A percentile compares a stretch with the other conserved stretches of the same genome.
phyloP scores from a whole-genome alignment of 805 yeast species.

The Starmerella geochares region DNA sequence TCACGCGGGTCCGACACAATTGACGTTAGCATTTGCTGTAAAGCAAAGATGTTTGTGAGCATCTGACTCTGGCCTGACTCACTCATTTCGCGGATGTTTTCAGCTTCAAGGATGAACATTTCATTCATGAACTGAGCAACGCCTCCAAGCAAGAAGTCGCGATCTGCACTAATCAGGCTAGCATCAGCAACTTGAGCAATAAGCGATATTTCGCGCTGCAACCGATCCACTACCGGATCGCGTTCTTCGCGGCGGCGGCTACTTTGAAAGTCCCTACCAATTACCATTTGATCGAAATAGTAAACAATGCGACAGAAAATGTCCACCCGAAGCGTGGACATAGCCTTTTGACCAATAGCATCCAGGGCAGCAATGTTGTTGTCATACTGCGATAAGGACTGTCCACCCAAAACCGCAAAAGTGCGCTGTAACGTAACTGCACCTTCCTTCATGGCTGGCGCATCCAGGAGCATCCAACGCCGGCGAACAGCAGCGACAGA shows the following conservation, averaged over 20 bases:
- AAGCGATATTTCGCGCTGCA: conserved; percentile 42
- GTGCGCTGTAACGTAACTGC: conserved; percentile 1
- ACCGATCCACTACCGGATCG: conserved; percentile 43
- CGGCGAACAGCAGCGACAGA: conserved; percentile 24
- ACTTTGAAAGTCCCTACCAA: conserved; percentile 43
- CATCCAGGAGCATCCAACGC: conserved; percentile 31
- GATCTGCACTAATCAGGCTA: conserved; percentile 28
- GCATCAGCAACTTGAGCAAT: conserved; percentile 38
- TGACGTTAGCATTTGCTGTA: conserved; percentile 60
- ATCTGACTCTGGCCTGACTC: conserved; percentile 50
- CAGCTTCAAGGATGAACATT: conserved; percentile 44
- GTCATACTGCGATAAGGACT: conserved; percentile 29
- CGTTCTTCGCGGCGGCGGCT: conserved; percentile 49
- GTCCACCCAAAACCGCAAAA: conserved; percentile 19
- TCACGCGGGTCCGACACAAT: conserved; percentile 43
- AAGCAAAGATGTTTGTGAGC: conserved; percentile 49
- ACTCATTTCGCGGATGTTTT: conserved; percentile 42
- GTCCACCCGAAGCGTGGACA: conserved; percentile 47
- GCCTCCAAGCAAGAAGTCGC: conserved; percentile 38
- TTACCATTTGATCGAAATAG: conserved; percentile 42
- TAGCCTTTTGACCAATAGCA: conserved; percentile 23
- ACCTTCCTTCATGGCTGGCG: conserved; percentile 4
- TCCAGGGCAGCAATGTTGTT: conserved; percentile 25
- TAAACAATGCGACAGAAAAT: conserved; percentile 45
- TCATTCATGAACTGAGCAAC: conserved; percentile 44